phyloP scores from a whole-genome alignment of 768 basidiomycete genomes.

The Kwoniella pini region DNA sequence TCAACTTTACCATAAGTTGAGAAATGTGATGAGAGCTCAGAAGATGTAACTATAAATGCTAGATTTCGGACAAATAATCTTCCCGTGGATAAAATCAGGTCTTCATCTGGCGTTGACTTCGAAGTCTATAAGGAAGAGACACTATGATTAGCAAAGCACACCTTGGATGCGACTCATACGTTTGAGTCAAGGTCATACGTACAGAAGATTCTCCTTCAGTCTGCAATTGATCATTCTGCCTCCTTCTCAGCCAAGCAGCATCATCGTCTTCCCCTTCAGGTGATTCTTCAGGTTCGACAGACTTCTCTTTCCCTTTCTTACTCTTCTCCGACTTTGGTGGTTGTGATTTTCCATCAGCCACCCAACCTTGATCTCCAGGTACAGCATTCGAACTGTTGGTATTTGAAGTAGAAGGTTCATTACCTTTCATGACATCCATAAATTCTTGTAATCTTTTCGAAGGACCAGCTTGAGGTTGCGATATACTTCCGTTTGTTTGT shows the following conservation, averaged over 20 bases:
- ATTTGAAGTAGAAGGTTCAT: constrained; percentile 24
- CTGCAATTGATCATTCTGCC: constrained; percentile 34
- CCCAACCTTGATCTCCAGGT: constrained; percentile 39
- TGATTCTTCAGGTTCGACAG: constrained; percentile 13
- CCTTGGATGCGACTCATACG: too few relatives aligned
- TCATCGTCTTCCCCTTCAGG: constrained; percentile 50
- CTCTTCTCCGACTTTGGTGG: constrained; percentile 20
- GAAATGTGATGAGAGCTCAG: constrained; percentile 69
- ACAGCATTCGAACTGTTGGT: constrained; percentile 9
- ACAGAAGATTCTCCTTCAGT: constrained; percentile 30
- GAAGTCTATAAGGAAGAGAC: too few relatives aligned
- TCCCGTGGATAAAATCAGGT: constrained; percentile 69
- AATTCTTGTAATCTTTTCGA: constrained; percentile 66
- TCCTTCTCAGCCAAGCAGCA: constrained; percentile 54
- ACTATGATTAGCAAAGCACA: too few relatives aligned
- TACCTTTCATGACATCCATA: constrained; percentile 69
- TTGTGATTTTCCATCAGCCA: constrained; percentile 29
- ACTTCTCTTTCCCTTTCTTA: constrained; percentile 30
- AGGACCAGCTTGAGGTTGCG: constrained; percentile 27
- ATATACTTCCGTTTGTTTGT: constrained; percentile 5
- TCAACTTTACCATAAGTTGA: constrained; percentile 68
- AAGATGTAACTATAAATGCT: constrained; percentile 76
- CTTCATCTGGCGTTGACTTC: constrained; percentile 44
- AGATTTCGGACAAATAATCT: constrained; percentile 93
- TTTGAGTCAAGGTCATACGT: background rate